These are phyloP conservation scores for Coix lacrymajobi DNA, from an alignment of 176 grass and related monocot genomes.

Conservation along the genomic window DNA sequence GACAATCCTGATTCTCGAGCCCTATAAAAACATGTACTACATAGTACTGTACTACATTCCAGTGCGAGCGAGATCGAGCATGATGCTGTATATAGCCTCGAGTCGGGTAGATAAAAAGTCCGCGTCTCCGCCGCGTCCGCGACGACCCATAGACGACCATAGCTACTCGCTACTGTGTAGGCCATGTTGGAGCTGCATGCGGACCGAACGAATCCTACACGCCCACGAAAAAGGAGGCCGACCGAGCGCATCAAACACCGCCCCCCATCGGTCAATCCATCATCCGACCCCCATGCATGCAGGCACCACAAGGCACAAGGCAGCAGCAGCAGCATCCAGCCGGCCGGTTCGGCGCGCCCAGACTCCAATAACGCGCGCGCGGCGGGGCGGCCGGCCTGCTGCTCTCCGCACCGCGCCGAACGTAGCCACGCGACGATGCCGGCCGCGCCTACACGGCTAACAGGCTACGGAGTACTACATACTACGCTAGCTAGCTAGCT, in stretches of 20 bases:
- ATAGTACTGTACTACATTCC: too few species aligned
- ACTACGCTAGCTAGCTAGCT: neutral
- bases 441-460: neutral
- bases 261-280: neutral
- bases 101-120: neutral
- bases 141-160: neutral
- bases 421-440: neutral
- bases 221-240: neutral
- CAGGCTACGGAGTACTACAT: too few species aligned
- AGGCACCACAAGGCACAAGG: neutral
- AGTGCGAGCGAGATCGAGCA: too few species aligned
- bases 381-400: too few species aligned
- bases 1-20: neutral
- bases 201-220: slow-evolving; percentile 13
- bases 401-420: too few species aligned
- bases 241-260: slow-evolving; percentile 10
- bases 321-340: neutral
- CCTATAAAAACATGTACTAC: too few species aligned
- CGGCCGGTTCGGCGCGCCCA: slow-evolving; percentile 33
- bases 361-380: slow-evolving; percentile 21
- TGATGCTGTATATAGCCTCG: neutral
- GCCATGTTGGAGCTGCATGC: neutral
- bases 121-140: neutral
- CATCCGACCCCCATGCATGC: neutral
- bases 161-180: neutral